phyloP scores from a whole-genome alignment of 106 monocot genomes.

The Agapanthus africanus region DNA sequence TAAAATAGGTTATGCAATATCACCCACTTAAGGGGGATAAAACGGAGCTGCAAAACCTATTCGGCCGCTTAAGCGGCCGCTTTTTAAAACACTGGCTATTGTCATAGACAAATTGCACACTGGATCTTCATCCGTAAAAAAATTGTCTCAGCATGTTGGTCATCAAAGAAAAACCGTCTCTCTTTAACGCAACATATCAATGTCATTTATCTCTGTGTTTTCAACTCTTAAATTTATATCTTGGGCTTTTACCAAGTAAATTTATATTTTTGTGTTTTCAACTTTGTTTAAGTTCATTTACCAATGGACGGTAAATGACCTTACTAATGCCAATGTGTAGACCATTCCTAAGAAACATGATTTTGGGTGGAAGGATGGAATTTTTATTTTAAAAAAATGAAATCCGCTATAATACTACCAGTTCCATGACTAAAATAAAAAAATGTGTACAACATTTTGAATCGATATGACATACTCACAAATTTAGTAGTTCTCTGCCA shows the following conservation, averaged over 20 bases:
- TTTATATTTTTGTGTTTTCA: background rate
- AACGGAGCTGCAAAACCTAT: too few species aligned
- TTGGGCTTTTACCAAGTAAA: background rate
- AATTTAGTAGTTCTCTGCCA: constrained; percentile 51
- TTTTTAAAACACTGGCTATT: too few species aligned
- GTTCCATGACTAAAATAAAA: background rate
- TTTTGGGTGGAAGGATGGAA: background rate
- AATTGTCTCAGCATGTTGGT: too few species aligned
- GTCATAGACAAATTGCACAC: too few species aligned
- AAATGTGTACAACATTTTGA: background rate
- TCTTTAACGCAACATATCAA: background rate
- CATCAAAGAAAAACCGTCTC: too few species aligned
- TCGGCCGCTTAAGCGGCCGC: too few species aligned
- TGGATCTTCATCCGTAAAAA: too few species aligned
- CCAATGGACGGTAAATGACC: background rate
- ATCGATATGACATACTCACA: constrained; percentile 4
- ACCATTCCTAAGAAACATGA: background rate
- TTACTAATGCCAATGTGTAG: background rate
- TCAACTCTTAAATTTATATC: background rate
- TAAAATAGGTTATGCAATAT: too few species aligned
- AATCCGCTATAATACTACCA: background rate
- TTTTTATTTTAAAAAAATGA: too few species aligned
- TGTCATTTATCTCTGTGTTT: background rate
- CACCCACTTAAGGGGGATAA: too few species aligned
- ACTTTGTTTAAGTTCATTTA: background rate